A percentile compares a stretch with the other conserved stretches of the same genome.
Conservation (phyloP, 75 land plant species). For the Selaginella tamariscina region DNA sequence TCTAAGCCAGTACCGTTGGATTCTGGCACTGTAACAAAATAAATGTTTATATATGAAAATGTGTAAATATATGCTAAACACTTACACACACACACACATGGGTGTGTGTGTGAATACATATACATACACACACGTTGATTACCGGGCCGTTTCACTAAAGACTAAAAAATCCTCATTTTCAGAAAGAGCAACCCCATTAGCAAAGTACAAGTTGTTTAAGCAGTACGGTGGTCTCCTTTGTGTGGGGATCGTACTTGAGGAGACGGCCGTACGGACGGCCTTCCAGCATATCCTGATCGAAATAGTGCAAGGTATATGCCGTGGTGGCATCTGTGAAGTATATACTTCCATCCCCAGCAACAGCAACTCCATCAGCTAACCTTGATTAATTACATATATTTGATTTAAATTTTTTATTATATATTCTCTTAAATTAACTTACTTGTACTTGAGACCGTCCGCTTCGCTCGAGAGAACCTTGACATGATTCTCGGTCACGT, state of each 20-base stretch:
- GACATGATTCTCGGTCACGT: constrained; percentile 34
- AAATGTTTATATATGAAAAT: too few relatives aligned
- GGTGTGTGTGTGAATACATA: too few relatives aligned
- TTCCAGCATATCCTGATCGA: constrained; percentile 50
- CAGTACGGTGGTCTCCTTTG: constrained; percentile 41
- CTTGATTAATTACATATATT: constrained; percentile 23
- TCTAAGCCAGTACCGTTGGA: constrained; percentile 50
- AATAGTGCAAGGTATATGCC: constrained; percentile 24
- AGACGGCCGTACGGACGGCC: constrained; percentile 56
- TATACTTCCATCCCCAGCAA: constrained; percentile 28
- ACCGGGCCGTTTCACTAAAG: constrained; percentile 52
- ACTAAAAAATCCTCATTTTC: constrained; percentile 67
- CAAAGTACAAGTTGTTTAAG: constrained; percentile 48
- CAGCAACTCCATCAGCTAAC: constrained; percentile 53
- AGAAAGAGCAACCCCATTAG: constrained; percentile 70
- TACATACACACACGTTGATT: too few relatives aligned
- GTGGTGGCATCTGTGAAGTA: constrained; percentile 34
- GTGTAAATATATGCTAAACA: background rate
- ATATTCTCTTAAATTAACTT: constrained; percentile 1
- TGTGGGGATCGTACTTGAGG: constrained; percentile 48
- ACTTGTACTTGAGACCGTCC: constrained; percentile 44
- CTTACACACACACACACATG: too few relatives aligned
- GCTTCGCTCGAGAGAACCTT: constrained; percentile 31
- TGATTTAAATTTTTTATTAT: too few relatives aligned
- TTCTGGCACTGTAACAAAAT: constrained; percentile 35